Conservation (phyloP, 495 filamentous ascomycete genomes). For the Hypomontagnella monticulosa region DNA sequence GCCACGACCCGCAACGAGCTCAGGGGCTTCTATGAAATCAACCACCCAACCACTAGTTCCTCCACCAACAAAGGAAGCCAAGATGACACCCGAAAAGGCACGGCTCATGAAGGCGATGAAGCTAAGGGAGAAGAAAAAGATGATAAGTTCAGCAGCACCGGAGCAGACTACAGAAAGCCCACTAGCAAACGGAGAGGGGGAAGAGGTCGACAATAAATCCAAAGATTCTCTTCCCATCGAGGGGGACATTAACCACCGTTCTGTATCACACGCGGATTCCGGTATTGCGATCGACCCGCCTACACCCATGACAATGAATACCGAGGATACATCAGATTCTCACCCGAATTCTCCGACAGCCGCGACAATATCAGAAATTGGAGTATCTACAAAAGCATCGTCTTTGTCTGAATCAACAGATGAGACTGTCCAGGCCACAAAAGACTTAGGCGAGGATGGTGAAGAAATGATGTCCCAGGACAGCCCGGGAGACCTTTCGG, state of each 20-base stretch:
- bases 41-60: conserved; percentile 49
- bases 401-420: conserved; percentile 65
- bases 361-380: conserved; percentile 56
- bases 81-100: conserved; percentile 87
- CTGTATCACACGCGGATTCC: conserved; percentile 51
- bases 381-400: conserved; percentile 63
- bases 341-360: conserved; percentile 60
- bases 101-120: conserved; percentile 94
- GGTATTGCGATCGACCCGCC: conserved; percentile 51
- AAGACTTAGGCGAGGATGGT: conserved; percentile 33
- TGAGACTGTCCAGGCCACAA: conserved; percentile 55
- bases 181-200: conserved; percentile 25
- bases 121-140: conserved; percentile 81
- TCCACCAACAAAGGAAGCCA: conserved; percentile 59
- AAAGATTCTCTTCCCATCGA: conserved; percentile 25
- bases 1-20: conserved; percentile 59
- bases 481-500: not conserved
- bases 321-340: conserved; percentile 59
- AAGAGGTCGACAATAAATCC: conserved; percentile 37
- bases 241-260: conserved; percentile 29
- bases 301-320: conserved; percentile 38
- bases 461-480: conserved; percentile 21
- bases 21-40: conserved; percentile 60
- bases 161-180: conserved; percentile 28
- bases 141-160: conserved; percentile 56